Evolutionary conservation across 1,284 basidiomycete species (phyloP).

Genomic region (Marasmius oreades): DNA sequence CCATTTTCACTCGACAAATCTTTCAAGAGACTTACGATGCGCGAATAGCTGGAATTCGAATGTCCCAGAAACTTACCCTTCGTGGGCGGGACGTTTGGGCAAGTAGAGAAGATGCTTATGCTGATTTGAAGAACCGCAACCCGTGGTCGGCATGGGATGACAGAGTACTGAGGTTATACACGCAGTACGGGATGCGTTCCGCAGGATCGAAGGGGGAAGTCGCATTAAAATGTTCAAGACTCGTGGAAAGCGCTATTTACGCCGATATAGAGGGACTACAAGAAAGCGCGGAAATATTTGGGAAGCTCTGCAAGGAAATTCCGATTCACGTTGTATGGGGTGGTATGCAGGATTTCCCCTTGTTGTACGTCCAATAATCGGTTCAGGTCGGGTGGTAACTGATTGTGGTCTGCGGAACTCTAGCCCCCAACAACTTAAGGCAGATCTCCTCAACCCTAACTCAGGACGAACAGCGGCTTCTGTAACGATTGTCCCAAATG

Average conservation of each 20-base stretch:
- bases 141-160: constrained; percentile 13
- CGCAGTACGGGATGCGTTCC: not conserved
- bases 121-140: not conserved
- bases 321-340: not conserved
- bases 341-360: not conserved
- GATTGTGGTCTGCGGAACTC: not conserved
- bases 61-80: not conserved
- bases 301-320: not conserved
- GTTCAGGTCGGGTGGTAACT: not conserved
- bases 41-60: not conserved
- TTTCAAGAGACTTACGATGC: not conserved
- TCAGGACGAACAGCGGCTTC: not conserved
- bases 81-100: not conserved
- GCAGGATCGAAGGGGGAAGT: not conserved
- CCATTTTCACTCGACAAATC: not conserved
- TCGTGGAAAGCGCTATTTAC: not conserved
- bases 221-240: not conserved
- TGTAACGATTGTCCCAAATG: not conserved
- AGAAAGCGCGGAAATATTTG: not conserved
- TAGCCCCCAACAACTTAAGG: not conserved
- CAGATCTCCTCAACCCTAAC: not conserved
- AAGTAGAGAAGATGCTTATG: constrained; percentile 1
- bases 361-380: not conserved
- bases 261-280: not conserved
- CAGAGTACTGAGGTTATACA: constrained; percentile 4